A percentile compares a stretch with the other conserved stretches of the same genome.
These are phyloP conservation scores for Nyssa sinensis DNA, from an alignment of 148 eudicot genomes.

Conservation along the genomic window DNA sequence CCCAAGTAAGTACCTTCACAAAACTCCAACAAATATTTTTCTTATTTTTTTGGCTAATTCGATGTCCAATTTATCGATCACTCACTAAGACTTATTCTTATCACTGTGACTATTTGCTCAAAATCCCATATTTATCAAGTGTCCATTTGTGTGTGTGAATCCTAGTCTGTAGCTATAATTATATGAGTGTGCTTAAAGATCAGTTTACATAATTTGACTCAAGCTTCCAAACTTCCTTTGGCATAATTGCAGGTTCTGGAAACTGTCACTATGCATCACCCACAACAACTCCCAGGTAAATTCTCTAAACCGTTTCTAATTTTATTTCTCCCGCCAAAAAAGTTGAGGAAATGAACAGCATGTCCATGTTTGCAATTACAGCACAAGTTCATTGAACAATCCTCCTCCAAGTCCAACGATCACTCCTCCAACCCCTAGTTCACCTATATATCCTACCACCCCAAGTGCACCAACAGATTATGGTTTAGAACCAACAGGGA, in stretches of 20 bases:
- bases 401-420: constrained; percentile 8
- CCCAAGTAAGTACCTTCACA: constrained; percentile 62
- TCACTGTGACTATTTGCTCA: too few relatives aligned
- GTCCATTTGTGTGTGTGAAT: too few relatives aligned
- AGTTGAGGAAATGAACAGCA: background rate
- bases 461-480: constrained; percentile 40
- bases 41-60: too few relatives aligned
- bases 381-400: constrained; percentile 45
- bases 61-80: too few relatives aligned
- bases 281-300: constrained; percentile 40
- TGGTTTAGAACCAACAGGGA: constrained; percentile 64
- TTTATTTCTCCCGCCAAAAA: background rate
- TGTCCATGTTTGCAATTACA: constrained; percentile 21
- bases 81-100: too few relatives aligned
- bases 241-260: constrained; percentile 66
- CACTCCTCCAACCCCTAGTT: constrained; percentile 27
- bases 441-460: constrained; percentile 27
- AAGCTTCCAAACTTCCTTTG: background rate
- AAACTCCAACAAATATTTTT: too few relatives aligned
- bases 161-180: too few relatives aligned
- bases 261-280: constrained; percentile 61
- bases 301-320: background rate
- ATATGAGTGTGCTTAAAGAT: too few relatives aligned
- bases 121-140: too few relatives aligned
- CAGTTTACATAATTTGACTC: too few relatives aligned